Conservation (phyloP, 345 rosid genomes). For the Iberis pinnata region DNA sequence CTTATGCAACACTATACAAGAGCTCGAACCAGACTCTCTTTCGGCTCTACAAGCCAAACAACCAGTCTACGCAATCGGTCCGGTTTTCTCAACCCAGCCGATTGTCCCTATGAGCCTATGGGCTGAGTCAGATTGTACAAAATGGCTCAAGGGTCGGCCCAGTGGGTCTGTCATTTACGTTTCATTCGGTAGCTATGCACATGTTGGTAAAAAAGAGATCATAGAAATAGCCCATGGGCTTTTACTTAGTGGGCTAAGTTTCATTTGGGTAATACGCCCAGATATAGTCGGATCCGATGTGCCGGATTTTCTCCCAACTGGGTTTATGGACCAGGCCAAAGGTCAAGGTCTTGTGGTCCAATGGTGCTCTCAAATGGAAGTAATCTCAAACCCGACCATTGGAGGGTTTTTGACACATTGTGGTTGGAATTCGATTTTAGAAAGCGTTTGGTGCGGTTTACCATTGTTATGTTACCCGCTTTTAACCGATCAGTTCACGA, state of each 20-base stretch:
- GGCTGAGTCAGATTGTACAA: conserved; percentile 56
- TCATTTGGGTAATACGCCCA: conserved; percentile 52
- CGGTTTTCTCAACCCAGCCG: conserved; percentile 42
- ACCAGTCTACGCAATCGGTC: conserved; percentile 52
- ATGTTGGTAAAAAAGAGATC: conserved; percentile 36
- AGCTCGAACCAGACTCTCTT: conserved; percentile 43
- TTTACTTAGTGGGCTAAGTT: conserved; percentile 36
- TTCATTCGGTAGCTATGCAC: conserved; percentile 57
- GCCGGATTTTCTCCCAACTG: conserved; percentile 37
- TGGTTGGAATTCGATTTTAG: conserved; percentile 68
- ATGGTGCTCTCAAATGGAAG: conserved; percentile 51
- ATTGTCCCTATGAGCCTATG: conserved; percentile 55
- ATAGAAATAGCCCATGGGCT: conserved; percentile 47
- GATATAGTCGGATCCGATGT: conserved; percentile 54
- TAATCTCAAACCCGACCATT: conserved; percentile 40
- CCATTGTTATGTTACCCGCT: conserved; percentile 57
- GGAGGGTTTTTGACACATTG: conserved; percentile 72
- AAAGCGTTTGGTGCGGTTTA: conserved; percentile 49
- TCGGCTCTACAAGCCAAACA: conserved; percentile 39
- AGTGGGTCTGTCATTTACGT: conserved; percentile 44
- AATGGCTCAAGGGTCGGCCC: conserved; percentile 42
- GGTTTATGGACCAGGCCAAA: conserved; percentile 33
- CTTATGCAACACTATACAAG: conserved; percentile 52
- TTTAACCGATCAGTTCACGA: conserved; percentile 60
- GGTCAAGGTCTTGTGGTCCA: conserved; percentile 42